Conservation (phyloP, 2,329 filamentous ascomycete species). For the Aspergillus brunneoviolaceus region DNA sequence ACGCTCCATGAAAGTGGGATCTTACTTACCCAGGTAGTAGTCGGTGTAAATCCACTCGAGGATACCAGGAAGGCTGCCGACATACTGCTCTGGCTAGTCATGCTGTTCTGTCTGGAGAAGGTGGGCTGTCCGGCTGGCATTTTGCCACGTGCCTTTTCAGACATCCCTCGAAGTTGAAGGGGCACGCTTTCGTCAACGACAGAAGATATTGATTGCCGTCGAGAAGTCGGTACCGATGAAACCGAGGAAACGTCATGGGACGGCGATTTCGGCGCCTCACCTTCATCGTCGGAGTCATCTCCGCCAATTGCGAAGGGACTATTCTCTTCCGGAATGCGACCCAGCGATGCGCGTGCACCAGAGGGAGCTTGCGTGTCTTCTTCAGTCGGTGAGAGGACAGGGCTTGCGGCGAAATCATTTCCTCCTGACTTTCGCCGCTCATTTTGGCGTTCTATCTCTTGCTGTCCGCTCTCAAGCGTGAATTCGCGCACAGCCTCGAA, state of each 20-base stretch:
- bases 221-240: conserved; percentile 52
- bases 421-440: conserved; percentile 65
- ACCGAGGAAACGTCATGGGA: conserved; percentile 50
- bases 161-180: conserved; percentile 84
- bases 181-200: conserved; percentile 76
- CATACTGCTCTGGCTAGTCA: conserved; percentile 71
- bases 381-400: conserved; percentile 40
- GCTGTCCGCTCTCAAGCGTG: conserved; percentile 86
- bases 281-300: conserved; percentile 64
- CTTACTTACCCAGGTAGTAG: conserved; percentile 65
- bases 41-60: conserved; percentile 67
- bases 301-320: conserved; percentile 85
- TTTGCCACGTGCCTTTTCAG: conserved; percentile 94
- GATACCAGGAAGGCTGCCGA: conserved; percentile 58
- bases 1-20: conserved; percentile 1
- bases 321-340: conserved; percentile 74
- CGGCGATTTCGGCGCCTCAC: conserved; percentile 62
- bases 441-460: conserved; percentile 81
- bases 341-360: conserved; percentile 60
- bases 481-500: conserved; percentile 85
- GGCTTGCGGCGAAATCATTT: conserved; percentile 38
- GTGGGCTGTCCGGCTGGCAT: conserved; percentile 80
- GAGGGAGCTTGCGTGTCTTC: conserved; percentile 38
- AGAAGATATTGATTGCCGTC: conserved; percentile 67
- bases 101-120: conserved; percentile 89